Conservation (phyloP, 768 basidiomycete species). For the Termitomyces sp. region DNA sequence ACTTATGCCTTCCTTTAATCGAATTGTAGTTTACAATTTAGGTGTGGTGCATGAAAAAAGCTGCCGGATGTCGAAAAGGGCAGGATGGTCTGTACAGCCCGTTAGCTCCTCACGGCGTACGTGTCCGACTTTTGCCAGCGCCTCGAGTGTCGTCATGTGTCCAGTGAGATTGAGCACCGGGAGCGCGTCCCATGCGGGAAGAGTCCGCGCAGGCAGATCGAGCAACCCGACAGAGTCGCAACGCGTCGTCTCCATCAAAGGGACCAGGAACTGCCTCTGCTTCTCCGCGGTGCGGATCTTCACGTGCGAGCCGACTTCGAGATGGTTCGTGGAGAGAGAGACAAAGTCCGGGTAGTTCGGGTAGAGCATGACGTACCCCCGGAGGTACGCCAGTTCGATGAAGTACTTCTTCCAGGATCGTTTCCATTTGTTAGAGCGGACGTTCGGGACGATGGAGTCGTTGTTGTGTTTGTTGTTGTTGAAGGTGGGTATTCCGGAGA, state of each 20-base stretch:
- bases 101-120: constrained; percentile 27
- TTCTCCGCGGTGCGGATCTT: constrained; percentile 52
- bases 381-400: constrained; percentile 78
- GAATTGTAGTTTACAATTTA: not conserved
- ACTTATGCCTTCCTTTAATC: not conserved
- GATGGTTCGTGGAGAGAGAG: constrained; percentile 86
- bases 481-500: constrained; percentile 40
- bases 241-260: constrained; percentile 45
- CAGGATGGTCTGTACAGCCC: constrained; percentile 19
- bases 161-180: constrained; percentile 72
- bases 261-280: constrained; percentile 59
- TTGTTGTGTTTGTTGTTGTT: constrained; percentile 26
- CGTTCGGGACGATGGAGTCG: constrained; percentile 55
- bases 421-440: constrained; percentile 78
- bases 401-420: constrained; percentile 88
- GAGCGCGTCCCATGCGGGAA: constrained; percentile 49
- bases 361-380: constrained; percentile 85
- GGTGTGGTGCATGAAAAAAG: constrained; percentile 16
- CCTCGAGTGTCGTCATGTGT: constrained; percentile 28
- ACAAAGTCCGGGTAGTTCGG: constrained; percentile 70
- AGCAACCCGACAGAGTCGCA: constrained; percentile 31
- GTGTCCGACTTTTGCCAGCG: constrained; percentile 25
- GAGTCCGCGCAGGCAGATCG: constrained; percentile 46
- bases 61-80: constrained; percentile 18
- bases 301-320: constrained; percentile 82